phyloP scores from a whole-genome alignment of 2,329 filamentous ascomycete genomes.

The Penicillium sp. region DNA sequence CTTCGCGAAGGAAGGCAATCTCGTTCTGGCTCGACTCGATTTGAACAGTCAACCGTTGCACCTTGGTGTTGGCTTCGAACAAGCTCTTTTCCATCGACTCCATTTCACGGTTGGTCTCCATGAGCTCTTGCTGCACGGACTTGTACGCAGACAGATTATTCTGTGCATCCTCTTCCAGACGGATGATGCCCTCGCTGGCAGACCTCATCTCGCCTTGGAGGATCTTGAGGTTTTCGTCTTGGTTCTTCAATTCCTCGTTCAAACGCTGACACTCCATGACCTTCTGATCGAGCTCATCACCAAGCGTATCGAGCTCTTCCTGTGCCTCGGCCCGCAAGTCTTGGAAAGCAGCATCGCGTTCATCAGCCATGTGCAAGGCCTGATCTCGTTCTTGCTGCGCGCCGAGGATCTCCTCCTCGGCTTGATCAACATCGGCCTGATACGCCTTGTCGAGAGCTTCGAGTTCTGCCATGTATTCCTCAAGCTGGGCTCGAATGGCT shows the following conservation, averaged over 20 bases:
- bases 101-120: slow-evolving; percentile 82
- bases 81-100: slow-evolving; percentile 83
- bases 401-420: slow-evolving; percentile 76
- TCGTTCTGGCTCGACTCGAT: slow-evolving; percentile 91
- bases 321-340: slow-evolving; percentile 60
- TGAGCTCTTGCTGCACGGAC: slow-evolving; percentile 78
- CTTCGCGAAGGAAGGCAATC: slow-evolving; percentile 91
- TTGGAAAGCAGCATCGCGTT: slow-evolving; percentile 56
- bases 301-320: slow-evolving; percentile 59
- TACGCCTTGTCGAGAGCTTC: slow-evolving; percentile 71
- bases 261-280: slow-evolving; percentile 70
- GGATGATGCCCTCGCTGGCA: slow-evolving; percentile 81
- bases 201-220: slow-evolving; percentile 91
- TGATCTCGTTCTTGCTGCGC: slow-evolving; percentile 86
- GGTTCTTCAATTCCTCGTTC: slow-evolving; percentile 70
- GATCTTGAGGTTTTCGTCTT: slow-evolving; percentile 85
- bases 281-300: slow-evolving; percentile 70
- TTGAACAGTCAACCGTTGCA: slow-evolving; percentile 83
- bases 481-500: slow-evolving; percentile 79
- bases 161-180: slow-evolving; percentile 86
- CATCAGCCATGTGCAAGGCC: slow-evolving; percentile 71
- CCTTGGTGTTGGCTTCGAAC: slow-evolving; percentile 82
- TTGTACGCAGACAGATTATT: slow-evolving; percentile 77
- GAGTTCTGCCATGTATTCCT: slow-evolving; percentile 77
- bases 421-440: slow-evolving; percentile 78